A percentile compares a stretch with the other conserved stretches of the same genome.
These are phyloP conservation scores for Plasmopara muralis DNA, from an alignment of 352 stramenopile species.

Conservation along the genomic window DNA sequence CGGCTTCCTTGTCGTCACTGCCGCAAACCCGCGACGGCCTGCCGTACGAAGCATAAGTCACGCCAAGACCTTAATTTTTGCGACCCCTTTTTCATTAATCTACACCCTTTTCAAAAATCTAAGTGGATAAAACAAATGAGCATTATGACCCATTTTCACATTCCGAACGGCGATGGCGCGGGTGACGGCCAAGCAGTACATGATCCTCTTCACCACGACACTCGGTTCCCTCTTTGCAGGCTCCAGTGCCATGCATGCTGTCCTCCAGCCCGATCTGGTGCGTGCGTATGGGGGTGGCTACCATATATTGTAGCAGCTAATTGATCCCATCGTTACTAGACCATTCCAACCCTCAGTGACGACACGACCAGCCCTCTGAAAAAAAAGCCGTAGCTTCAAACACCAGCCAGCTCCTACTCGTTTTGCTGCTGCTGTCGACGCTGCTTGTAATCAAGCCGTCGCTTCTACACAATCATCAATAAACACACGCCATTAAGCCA, in stretches of 20 bases:
- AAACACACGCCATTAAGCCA: neutral
- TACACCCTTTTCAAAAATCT: conserved; percentile 25
- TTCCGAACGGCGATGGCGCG: conserved; percentile 42
- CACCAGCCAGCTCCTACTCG: neutral
- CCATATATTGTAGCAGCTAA: no score
- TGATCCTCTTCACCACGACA: conserved; percentile 57
- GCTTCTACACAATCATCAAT: conserved; percentile 24
- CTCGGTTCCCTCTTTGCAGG: conserved; percentile 78
- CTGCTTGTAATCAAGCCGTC: conserved; percentile 48
- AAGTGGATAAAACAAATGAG: conserved; percentile 13
- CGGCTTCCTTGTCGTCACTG: conserved; percentile 30
- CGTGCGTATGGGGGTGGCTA: conserved; percentile 8
- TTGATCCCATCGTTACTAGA: conserved; percentile 16
- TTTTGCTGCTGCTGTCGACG: conserved; percentile 27
- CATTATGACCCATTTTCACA: neutral
- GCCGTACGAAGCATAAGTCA: conserved; percentile 20
- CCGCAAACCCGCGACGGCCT: conserved; percentile 20
- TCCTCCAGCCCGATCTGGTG: conserved; percentile 80
- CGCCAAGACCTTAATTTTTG: conserved; percentile 5
- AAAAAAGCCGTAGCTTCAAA: conserved; percentile 11
- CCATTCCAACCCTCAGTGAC: conserved; percentile 36
- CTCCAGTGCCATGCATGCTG: conserved; percentile 75
- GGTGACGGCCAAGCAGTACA: conserved; percentile 69
- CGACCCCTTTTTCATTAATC: neutral
- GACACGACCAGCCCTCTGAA: conserved; percentile 12